These are phyloP conservation scores for Phytopythium chamaehyphon DNA, from an alignment of 352 stramenopile genomes.

Conservation along the genomic window DNA sequence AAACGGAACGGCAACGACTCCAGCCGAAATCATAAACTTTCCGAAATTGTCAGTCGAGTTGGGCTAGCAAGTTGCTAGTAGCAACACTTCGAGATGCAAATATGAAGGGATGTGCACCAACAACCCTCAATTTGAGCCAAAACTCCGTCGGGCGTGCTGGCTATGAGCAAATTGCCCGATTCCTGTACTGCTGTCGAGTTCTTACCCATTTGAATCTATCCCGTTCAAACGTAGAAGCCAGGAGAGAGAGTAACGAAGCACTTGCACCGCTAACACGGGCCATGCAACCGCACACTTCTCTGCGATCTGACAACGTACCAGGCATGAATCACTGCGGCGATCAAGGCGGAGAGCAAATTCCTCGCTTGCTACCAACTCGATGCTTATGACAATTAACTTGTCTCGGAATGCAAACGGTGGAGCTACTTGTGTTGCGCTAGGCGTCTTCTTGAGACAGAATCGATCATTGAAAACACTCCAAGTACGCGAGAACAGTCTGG, in stretches of 20 bases:
- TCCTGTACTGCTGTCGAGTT: slow-evolving; percentile 36
- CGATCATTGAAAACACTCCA: slow-evolving; percentile 27
- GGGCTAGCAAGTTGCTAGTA: too few species aligned
- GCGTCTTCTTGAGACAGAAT: slow-evolving; percentile 53
- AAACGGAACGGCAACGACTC: not conserved
- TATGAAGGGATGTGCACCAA: slow-evolving; percentile 31
- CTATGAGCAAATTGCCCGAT: slow-evolving; percentile 50
- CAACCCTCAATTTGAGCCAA: slow-evolving; percentile 63
- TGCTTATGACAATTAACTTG: slow-evolving; percentile 44
- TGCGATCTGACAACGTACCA: slow-evolving; percentile 54
- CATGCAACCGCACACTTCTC: slow-evolving; percentile 45
- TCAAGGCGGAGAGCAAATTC: slow-evolving; percentile 51
- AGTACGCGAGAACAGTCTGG: slow-evolving; percentile 58
- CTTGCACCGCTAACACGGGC: slow-evolving; percentile 43
- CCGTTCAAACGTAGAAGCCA: slow-evolving; percentile 29
- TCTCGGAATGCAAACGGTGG: slow-evolving; percentile 58
- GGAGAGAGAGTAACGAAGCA: slow-evolving; percentile 18
- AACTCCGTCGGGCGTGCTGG: slow-evolving; percentile 55
- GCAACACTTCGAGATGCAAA: slow-evolving; percentile 5
- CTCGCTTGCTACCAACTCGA: slow-evolving; percentile 43
- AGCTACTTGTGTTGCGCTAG: slow-evolving; percentile 46
- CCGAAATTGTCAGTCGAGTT: not conserved
- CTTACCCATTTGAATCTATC: slow-evolving; percentile 61
- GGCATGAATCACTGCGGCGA: slow-evolving; percentile 75
- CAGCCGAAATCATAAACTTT: slow-evolving; percentile 15